Conservation (phyloP, 768 basidiomycete species). For the Lactifluus subvellereus region DNA sequence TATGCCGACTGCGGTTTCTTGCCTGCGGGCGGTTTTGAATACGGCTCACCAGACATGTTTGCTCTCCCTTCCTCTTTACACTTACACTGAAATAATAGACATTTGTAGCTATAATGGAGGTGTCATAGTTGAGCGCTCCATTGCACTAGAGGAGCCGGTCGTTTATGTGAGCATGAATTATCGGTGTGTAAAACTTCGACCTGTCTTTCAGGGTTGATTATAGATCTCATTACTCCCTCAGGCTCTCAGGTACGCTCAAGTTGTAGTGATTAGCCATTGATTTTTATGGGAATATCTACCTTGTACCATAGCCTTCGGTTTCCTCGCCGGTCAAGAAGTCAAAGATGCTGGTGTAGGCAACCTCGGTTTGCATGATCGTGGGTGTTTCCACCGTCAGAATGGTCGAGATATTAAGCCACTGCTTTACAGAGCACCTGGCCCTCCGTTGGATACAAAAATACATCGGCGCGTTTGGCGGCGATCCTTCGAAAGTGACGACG, state of each 20-base stretch:
- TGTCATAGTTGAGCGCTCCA: slow-evolving; percentile 26
- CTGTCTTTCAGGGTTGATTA: neutral
- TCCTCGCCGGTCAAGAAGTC: slow-evolving; percentile 46
- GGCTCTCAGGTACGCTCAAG: slow-evolving; percentile 7
- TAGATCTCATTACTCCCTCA: neutral
- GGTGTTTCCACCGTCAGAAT: slow-evolving; percentile 24
- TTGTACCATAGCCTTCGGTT: slow-evolving; percentile 38
- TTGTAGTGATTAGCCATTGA: neutral
- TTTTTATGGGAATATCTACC: neutral
- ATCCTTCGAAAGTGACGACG: slow-evolving; percentile 54
- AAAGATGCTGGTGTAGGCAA: slow-evolving; percentile 50
- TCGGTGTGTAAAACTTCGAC: slow-evolving; percentile 7
- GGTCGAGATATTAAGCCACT: neutral
- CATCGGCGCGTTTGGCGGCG: slow-evolving; percentile 57
- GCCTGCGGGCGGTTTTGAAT: slow-evolving; percentile 2
- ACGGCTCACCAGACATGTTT: neutral
- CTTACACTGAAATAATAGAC: neutral
- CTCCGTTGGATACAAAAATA: slow-evolving; percentile 63
- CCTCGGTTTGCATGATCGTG: slow-evolving; percentile 58
- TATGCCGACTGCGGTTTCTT: too few relatives aligned
- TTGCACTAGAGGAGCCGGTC: slow-evolving; percentile 24
- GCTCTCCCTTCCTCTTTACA: neutral
- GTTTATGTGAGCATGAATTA: slow-evolving; percentile 29
- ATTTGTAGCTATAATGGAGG: slow-evolving; percentile 1
- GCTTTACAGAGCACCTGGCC: slow-evolving; percentile 44